These are phyloP conservation scores for Clathrus columnatus DNA, from an alignment of 768 basidiomycete genomes.

Conservation along the genomic window DNA sequence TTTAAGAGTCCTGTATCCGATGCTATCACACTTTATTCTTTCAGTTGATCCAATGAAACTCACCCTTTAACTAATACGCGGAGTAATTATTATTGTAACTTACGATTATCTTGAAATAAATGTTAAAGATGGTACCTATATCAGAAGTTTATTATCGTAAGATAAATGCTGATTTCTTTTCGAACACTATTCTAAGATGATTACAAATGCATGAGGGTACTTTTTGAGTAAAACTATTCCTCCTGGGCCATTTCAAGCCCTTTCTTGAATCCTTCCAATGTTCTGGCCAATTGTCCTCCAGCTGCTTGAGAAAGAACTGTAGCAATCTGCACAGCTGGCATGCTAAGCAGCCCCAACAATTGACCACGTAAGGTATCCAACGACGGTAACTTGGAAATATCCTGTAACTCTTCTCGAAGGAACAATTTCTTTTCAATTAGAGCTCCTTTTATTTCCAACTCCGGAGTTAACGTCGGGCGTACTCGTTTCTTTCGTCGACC, in stretches of 20 bases:
- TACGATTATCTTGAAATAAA: too few species aligned
- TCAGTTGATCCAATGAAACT: too few species aligned
- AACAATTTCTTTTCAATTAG: slow-evolving; percentile 71
- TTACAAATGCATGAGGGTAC: neutral
- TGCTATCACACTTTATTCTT: too few species aligned
- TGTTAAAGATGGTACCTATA: too few species aligned
- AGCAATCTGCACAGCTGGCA: slow-evolving; percentile 65
- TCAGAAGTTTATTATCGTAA: too few species aligned
- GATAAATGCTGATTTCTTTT: too few species aligned
- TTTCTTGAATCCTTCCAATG: slow-evolving; percentile 66
- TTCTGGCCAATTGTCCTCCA: slow-evolving; percentile 60
- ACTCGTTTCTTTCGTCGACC: slow-evolving; percentile 59
- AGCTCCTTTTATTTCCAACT: slow-evolving; percentile 67
- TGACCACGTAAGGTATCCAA: slow-evolving; percentile 72
- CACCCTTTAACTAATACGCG: too few species aligned
- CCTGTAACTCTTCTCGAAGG: slow-evolving; percentile 45
- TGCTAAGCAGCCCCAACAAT: slow-evolving; percentile 74
- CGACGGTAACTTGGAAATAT: slow-evolving; percentile 67
- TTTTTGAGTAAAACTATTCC: neutral
- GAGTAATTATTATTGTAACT: too few species aligned
- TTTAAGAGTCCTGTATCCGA: too few species aligned
- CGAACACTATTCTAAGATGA: too few species aligned
- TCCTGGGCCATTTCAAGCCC: slow-evolving; percentile 45
- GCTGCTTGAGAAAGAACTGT: slow-evolving; percentile 60
- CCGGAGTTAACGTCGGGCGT: slow-evolving; percentile 48